A percentile compares a stretch with the other conserved stretches of the same genome.
Conservation (phyloP, 2,329 filamentous ascomycete species). For the Fusarium sp. region DNA sequence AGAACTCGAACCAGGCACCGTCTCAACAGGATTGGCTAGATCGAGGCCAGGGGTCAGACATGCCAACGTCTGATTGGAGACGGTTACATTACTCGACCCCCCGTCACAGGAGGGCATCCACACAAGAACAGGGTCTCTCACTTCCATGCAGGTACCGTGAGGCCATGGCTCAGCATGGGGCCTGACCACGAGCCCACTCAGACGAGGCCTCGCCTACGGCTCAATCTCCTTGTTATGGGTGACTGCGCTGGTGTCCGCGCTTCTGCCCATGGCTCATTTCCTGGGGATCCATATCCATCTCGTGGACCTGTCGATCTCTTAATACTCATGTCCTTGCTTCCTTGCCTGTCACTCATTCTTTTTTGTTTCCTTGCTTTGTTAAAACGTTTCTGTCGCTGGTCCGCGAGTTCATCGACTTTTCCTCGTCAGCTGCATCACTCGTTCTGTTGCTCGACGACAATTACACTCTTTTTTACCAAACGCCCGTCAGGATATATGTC, state of each 20-base stretch:
- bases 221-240: conserved; percentile 35
- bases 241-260: conserved; percentile 34
- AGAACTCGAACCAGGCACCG: conserved; percentile 24
- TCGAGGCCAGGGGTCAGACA: conserved; percentile 32
- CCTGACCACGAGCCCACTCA: conserved; percentile 18
- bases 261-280: conserved; percentile 40
- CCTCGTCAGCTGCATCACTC: conserved; percentile 38
- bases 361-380: conserved; percentile 33
- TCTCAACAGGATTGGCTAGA: conserved; percentile 36
- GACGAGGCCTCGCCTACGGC: conserved; percentile 31
- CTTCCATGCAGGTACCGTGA: conserved; percentile 25
- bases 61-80: conserved; percentile 39
- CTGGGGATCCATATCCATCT: conserved; percentile 38
- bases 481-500: conserved; percentile 23
- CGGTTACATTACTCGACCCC: conserved; percentile 35
- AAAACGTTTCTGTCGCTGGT: conserved; percentile 39
- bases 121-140: conserved; percentile 27
- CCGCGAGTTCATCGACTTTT: conserved; percentile 21
- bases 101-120: conserved; percentile 23
- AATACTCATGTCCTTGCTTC: conserved; percentile 30
- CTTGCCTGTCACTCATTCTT: conserved; percentile 29
- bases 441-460: conserved; percentile 40
- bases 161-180: conserved; percentile 21
- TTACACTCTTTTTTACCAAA: conserved; percentile 32
- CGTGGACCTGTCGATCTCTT: conserved; percentile 40